Evolutionary conservation across 345 rosid species (phyloP).

Genomic region (Turritis glabra): DNA sequence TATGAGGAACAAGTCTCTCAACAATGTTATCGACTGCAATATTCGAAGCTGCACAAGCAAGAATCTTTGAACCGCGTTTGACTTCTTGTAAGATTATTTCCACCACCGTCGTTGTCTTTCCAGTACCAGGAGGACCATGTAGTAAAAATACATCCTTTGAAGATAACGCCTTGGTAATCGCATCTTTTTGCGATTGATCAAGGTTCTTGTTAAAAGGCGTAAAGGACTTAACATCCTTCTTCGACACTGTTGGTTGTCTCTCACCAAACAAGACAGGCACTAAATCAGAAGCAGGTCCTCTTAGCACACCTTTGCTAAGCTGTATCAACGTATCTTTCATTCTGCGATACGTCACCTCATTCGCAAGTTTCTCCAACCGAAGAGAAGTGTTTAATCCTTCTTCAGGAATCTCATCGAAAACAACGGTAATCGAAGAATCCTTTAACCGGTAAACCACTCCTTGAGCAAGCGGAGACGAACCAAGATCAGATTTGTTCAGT

Average conservation of each 20-base stretch:
- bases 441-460: constrained; percentile 89
- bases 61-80: constrained; percentile 90
- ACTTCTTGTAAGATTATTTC: constrained; percentile 95
- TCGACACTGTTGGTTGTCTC: constrained; percentile 52
- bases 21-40: constrained; percentile 98
- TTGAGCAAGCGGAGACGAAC: constrained; percentile 89
- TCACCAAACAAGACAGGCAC: constrained; percentile 91
- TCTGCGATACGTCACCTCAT: constrained; percentile 94
- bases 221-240: constrained; percentile 54
- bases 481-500: constrained; percentile 82
- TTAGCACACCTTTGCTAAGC: constrained; percentile 78
- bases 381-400: constrained; percentile 79
- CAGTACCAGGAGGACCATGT: constrained; percentile 99
- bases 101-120: constrained; percentile 96
- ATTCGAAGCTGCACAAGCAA: constrained; percentile 98
- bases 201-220: constrained; percentile 69
- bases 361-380: constrained; percentile 85
- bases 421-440: constrained; percentile 89
- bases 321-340: constrained; percentile 91
- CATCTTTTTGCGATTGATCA: constrained; percentile 94
- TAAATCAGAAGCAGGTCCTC: constrained; percentile 87
- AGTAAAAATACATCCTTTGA: constrained; percentile 82
- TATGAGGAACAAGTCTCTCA: constrained; percentile 88
- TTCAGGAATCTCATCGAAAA: constrained; percentile 88
- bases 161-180: constrained; percentile 77